Evolutionary conservation across 345 rosid genomes (phyloP).

Genomic region (Murraya koenigii): DNA sequence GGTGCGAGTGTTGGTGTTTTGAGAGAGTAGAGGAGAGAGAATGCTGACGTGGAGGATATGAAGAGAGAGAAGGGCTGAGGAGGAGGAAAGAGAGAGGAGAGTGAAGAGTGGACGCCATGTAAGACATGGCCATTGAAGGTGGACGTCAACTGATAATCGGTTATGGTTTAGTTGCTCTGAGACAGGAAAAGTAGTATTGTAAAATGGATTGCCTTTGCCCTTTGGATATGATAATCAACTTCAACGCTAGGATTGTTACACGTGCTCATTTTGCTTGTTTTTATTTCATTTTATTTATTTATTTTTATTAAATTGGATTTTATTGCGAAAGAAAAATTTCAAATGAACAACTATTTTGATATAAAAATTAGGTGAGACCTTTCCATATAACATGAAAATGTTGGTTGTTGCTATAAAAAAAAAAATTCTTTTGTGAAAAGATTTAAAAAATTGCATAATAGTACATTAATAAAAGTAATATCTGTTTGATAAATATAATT

Average conservation of each 20-base stretch:
- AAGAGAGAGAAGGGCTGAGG: background rate
- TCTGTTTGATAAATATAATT: too few species aligned
- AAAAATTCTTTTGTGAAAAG: too few species aligned
- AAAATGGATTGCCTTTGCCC: background rate
- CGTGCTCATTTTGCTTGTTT: background rate
- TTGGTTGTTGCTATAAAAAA: too few species aligned
- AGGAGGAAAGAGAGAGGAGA: constrained; percentile 10
- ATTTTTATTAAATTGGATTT: background rate
- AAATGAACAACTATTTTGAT: too few species aligned
- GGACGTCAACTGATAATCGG: background rate
- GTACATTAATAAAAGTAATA: too few species aligned
- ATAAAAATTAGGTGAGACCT: too few species aligned
- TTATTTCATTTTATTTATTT: background rate
- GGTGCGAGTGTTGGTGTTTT: background rate
- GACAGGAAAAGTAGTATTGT: background rate
- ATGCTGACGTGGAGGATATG: background rate
- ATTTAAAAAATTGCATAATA: too few species aligned
- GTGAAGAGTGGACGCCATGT: constrained; percentile 16
- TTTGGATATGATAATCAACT: background rate
- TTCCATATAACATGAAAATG: too few species aligned
- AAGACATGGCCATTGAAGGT: constrained; percentile 28
- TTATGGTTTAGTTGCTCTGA: background rate
- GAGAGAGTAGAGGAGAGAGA: constrained; percentile 9
- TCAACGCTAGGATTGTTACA: background rate
- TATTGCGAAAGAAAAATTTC: too few species aligned